Evolutionary conservation across 208 protist genomes (phyloP).

Genomic region (Crithidia brevicula): DNA sequence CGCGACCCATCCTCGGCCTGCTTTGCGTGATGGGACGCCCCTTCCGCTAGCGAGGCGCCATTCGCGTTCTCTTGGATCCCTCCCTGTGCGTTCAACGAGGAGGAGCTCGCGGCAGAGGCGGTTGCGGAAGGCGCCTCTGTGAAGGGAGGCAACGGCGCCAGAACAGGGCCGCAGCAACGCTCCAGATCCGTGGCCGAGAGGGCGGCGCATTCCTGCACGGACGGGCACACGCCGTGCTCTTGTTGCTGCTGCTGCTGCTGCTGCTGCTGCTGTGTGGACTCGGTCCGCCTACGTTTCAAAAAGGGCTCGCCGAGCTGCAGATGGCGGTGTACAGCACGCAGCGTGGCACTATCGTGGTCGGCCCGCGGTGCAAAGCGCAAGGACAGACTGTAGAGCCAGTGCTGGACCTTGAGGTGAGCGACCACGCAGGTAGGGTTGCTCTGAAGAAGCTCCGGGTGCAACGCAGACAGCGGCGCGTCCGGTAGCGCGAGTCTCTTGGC

Average conservation of each 20-base stretch:
- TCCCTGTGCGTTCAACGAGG: neutral
- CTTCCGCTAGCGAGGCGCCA: neutral
- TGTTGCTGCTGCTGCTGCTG: no score
- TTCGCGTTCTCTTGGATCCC: neutral
- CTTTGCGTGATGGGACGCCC: no score
- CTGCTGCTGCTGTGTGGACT: neutral
- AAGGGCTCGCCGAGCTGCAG: conserved; percentile 58
- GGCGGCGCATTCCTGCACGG: conserved; percentile 19
- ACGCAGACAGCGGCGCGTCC: conserved; percentile 46
- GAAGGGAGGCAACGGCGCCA: conserved; percentile 22
- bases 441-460: conserved; percentile 53
- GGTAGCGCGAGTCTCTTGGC: conserved; percentile 40
- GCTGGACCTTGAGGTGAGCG: conserved; percentile 75
- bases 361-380: conserved; percentile 42
- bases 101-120: neutral
- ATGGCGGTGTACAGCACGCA: conserved; percentile 51
- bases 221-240: no score
- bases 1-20: neutral
- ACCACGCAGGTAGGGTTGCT: conserved; percentile 40
- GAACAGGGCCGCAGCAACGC: conserved; percentile 20
- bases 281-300: conserved; percentile 25
- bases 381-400: conserved; percentile 73
- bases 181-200: conserved; percentile 10
- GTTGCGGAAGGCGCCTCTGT: conserved; percentile 1
- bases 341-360: conserved; percentile 44